phyloP scores from a whole-genome alignment of 1,284 basidiomycete genomes.

The Marasmius oreades region DNA sequence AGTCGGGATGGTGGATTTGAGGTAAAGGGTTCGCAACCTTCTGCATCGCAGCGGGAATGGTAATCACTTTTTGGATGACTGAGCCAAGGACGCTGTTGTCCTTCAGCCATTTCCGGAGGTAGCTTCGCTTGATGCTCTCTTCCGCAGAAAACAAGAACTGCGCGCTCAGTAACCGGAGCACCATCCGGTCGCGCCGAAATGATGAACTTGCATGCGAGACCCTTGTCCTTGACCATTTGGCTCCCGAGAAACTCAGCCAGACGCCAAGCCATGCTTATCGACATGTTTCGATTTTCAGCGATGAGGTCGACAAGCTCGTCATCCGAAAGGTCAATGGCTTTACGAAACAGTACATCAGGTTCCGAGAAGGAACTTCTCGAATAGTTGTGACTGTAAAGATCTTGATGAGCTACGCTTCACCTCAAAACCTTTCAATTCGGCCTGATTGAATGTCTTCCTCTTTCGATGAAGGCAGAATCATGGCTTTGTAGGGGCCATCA shows the following conservation, averaged over 20 bases:
- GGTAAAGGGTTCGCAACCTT: constrained; percentile 97
- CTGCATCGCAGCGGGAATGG: constrained; percentile 98
- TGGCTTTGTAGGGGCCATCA: constrained; percentile 97
- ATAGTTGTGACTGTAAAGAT: constrained; percentile 99
- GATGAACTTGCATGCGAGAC: constrained; percentile 98
- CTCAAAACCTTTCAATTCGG: constrained; percentile 98
- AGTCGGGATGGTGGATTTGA: constrained; percentile 95
- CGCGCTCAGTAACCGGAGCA: constrained; percentile 95
- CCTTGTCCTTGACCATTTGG: constrained; percentile 99
- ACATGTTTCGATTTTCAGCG: constrained; percentile 98
- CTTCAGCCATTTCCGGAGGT: constrained; percentile 95
- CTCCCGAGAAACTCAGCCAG: constrained; percentile 97
- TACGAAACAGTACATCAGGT: constrained; percentile 87
- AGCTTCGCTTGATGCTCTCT: constrained; percentile 84
- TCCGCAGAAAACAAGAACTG: constrained; percentile 97
- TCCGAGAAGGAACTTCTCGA: constrained; percentile 95
- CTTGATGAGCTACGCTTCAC: constrained; percentile 99
- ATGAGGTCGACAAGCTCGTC: constrained; percentile 97
- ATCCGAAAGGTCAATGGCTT: constrained; percentile 81
- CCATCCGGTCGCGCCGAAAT: constrained; percentile 94
- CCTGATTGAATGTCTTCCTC: constrained; percentile 97
- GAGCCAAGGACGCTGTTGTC: constrained; percentile 92
- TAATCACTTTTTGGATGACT: constrained; percentile 99
- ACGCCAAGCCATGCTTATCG: constrained; percentile 94
- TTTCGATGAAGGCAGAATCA: constrained; percentile 99